phyloP scores from a whole-genome alignment of 2,329 filamentous ascomycete species.

The Beauveria medogensis region DNA sequence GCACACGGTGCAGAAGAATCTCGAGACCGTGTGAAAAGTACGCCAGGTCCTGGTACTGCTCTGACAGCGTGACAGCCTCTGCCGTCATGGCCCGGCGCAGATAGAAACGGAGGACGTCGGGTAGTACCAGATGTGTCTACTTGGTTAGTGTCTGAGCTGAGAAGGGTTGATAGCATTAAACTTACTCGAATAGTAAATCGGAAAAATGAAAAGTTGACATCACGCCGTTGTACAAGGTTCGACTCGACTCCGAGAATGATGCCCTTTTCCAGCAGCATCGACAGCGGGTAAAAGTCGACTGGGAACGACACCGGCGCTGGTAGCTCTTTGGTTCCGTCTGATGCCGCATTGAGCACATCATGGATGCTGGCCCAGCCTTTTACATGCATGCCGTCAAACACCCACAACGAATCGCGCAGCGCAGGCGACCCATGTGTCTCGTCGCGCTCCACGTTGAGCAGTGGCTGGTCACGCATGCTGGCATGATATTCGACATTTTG shows the following conservation, averaged over 20 bases:
- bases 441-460: constrained; percentile 25
- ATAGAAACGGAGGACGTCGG: constrained; percentile 75
- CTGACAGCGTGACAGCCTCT: constrained; percentile 72
- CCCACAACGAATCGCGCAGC: constrained; percentile 84
- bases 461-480: constrained; percentile 77
- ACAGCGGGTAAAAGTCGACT: constrained; percentile 93
- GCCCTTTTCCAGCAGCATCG: constrained; percentile 78
- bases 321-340: constrained; percentile 60
- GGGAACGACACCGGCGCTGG: constrained; percentile 68
- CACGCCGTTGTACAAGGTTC: constrained; percentile 85
- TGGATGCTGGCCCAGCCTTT: constrained; percentile 85
- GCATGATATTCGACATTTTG: constrained; percentile 95
- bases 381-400: constrained; percentile 81
- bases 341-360: constrained; percentile 67
- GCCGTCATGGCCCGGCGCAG: constrained; percentile 68
- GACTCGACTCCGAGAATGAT: constrained; percentile 86
- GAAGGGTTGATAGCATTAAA: constrained; percentile 10
- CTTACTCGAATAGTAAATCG: constrained; percentile 80
- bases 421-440: constrained; percentile 31
- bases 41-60: constrained; percentile 76
- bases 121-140: constrained; percentile 86
- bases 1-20: constrained; percentile 81
- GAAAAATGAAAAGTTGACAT: constrained; percentile 84
- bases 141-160: not conserved
- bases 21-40: constrained; percentile 94